These are phyloP conservation scores for Pythium diclinum DNA, from an alignment of 352 stramenopile genomes.

Conservation along the genomic window DNA sequence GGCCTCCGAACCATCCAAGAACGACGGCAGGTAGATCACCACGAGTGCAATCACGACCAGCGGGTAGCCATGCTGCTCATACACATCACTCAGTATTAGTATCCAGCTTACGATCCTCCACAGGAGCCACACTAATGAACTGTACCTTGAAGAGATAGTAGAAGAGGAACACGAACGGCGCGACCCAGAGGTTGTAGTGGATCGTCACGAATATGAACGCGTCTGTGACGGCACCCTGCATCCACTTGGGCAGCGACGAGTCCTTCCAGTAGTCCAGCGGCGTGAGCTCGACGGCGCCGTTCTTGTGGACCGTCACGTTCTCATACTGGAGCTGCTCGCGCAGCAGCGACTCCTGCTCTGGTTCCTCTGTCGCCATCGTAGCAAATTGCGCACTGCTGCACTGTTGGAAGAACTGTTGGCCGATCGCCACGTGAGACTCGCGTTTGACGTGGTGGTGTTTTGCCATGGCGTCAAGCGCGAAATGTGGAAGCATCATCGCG, in stretches of 20 bases:
- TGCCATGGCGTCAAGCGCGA: neutral
- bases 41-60: conserved; percentile 43
- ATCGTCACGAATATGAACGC: conserved; percentile 61
- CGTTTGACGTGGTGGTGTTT: neutral
- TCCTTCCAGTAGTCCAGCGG: conserved; percentile 45
- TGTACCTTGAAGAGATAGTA: conserved; percentile 57
- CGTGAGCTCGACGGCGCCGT: conserved; percentile 38
- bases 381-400: neutral
- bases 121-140: neutral
- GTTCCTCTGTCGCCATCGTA: conserved; percentile 15
- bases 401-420: neutral
- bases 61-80: conserved; percentile 1
- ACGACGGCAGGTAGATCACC: conserved; percentile 55
- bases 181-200: conserved; percentile 72
- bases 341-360: conserved; percentile 4
- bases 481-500: neutral
- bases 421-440: neutral
- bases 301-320: conserved; percentile 4
- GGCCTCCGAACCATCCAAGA: conserved; percentile 49
- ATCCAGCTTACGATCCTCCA: neutral
- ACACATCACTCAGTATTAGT: neutral
- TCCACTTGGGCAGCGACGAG: conserved; percentile 41
- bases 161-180: conserved; percentile 49
- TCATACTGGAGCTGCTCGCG: conserved; percentile 1
- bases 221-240: conserved; percentile 38